phyloP scores from a whole-genome alignment of 306 rosid genomes.

The Acacia acuminata region DNA sequence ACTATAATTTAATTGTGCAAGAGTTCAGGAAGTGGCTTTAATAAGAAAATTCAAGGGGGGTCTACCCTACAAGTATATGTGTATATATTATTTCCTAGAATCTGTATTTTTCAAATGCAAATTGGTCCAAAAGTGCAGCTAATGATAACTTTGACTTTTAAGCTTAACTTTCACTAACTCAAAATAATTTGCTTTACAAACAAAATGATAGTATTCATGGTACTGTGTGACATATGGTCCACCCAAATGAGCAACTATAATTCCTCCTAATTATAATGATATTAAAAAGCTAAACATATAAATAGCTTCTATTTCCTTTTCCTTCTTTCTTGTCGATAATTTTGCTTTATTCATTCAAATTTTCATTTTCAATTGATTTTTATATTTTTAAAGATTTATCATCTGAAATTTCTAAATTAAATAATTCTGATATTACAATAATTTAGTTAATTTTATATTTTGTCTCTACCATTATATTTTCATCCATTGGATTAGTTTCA shows the following conservation, averaged over 20 bases:
- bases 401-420: background rate
- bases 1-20: slow-evolving; percentile 38
- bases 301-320: background rate
- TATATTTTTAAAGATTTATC: background rate
- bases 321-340: background rate
- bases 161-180: slow-evolving; percentile 33
- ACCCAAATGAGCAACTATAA: slow-evolving; percentile 21
- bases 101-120: background rate
- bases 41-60: background rate
- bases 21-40: slow-evolving; percentile 53
- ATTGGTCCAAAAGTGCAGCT: background rate
- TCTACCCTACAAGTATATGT: background rate
- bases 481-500: background rate
- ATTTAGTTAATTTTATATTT: background rate
- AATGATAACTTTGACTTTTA: slow-evolving; percentile 36
- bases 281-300: slow-evolving; percentile 1
- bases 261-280: slow-evolving; percentile 2
- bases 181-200: slow-evolving; percentile 11
- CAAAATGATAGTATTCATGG: background rate
- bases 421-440: background rate
- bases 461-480: background rate
- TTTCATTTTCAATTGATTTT: background rate
- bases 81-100: background rate
- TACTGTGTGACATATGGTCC: slow-evolving; percentile 12
- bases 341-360: background rate